Base-by-base conservation (phyloP, 1,284 basidiomycete species). In the Phenoliferia sp. region DNA sequence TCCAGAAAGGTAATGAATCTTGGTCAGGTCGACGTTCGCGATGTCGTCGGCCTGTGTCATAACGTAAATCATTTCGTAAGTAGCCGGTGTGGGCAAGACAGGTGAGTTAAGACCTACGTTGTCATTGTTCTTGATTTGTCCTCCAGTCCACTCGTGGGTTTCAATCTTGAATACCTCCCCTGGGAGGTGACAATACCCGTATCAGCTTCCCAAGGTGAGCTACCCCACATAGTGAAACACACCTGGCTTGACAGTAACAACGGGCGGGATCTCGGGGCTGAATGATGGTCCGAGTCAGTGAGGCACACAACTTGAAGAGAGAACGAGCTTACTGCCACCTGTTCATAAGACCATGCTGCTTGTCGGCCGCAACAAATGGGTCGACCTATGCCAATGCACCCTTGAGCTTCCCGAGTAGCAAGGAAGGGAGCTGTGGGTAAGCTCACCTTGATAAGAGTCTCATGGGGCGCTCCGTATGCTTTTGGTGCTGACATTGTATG, bases 1-100 rank as follows among this genome's bases (percentile, higher is more conserved):
- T 0, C 89, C 89, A 2, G 87, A 87, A 28, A 91, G 82, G 74
- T 90, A 87, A 76, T 90, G 89, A 36, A 88, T 80, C 74, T 85
- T 19, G 7, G 83, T 84, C 44, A 89, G 79, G 72, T 89, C 85
- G 62, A 88, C 82, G 66, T 87, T 82, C 75, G 81, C 84, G 68
- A 90, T 80, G 73, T 90, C 88, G 75, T 90, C 88, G 19, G 63
- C 39, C 65, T 64, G 33, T 28, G 10, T 35, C 55, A 35, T 15
- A 32, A 3, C 16, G n/a, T 60, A 48, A 79, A 85, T 50, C 73
- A 72, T 57, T 75, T 70, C 19, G 48, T 22, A 26, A 52, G 48
- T 26, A 22, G 39, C 12, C 22, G 39, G 39, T 12, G 39, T 52
- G 61, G 22, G 75, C 67, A 44, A 75, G 26, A 12, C 6, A 52